Percentiles rank a stretch among this genome's conserved stretches.
These are phyloP conservation scores for Symbiotaphrina buchneri DNA, from an alignment of 495 filamentous ascomycete genomes.

Conservation along the genomic window DNA sequence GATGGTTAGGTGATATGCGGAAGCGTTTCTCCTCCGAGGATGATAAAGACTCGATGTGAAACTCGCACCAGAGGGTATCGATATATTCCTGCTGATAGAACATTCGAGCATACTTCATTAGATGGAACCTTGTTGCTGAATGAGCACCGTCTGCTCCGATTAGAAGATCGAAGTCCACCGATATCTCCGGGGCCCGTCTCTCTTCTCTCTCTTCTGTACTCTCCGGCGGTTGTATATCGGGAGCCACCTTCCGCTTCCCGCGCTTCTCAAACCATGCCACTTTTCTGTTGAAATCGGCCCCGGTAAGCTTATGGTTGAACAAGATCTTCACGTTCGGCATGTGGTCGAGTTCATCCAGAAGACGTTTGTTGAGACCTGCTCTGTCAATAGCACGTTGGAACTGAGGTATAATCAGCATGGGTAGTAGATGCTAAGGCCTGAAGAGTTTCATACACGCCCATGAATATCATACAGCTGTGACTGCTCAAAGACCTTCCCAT, in stretches of 20 bases:
- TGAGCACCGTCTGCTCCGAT: conserved; percentile 96
- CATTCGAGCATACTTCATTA: conserved; percentile 84
- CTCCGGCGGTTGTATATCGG: conserved; percentile 5
- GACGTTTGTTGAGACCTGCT: conserved; percentile 56
- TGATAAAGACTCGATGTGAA: conserved; percentile 40
- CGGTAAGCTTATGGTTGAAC: conserved; percentile 81
- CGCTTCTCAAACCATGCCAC: conserved; percentile 67
- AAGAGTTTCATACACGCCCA: conserved; percentile 37
- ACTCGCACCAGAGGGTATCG: conserved; percentile 94
- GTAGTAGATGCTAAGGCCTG: background rate
- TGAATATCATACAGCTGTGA: conserved; percentile 79
- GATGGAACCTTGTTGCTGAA: conserved; percentile 65
- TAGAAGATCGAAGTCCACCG: conserved; percentile 71
- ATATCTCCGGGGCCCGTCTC: conserved; percentile 26
- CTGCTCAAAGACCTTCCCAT: conserved; percentile 47
- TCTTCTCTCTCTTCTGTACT: background rate
- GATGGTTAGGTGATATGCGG: conserved; percentile 64
- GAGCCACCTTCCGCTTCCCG: conserved; percentile 7
- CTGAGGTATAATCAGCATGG: conserved; percentile 3
- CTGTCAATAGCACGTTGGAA: conserved; percentile 39
- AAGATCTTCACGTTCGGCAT: conserved; percentile 73
- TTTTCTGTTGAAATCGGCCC: conserved; percentile 55
- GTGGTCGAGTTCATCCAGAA: conserved; percentile 65
- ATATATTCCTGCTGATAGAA: conserved; percentile 91
- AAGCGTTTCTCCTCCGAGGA: conserved; percentile 21